These are phyloP conservation scores for Isochrysis galbana DNA, from an alignment of 78 protist genomes.

Conservation along the genomic window DNA sequence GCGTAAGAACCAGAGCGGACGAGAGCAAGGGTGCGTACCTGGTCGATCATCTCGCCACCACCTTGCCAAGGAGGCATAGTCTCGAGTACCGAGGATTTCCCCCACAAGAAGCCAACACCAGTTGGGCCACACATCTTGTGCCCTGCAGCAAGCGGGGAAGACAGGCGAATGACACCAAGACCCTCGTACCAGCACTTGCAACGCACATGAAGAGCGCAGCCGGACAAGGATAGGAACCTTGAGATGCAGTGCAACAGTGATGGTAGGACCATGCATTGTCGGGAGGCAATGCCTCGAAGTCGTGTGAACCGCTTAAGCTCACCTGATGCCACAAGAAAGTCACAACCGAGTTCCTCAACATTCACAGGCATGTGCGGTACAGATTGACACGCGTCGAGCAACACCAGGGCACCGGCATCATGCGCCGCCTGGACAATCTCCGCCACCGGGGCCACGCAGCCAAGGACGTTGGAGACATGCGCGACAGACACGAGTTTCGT, in stretches of 20 bases:
- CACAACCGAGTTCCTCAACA: too few relatives aligned
- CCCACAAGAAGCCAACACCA: constrained; percentile 60
- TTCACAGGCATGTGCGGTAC: constrained; percentile 42
- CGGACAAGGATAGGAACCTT: too few relatives aligned
- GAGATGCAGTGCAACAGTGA: too few relatives aligned
- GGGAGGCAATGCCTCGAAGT: too few relatives aligned
- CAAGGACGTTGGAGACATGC: constrained; percentile 55
- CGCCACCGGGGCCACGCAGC: constrained; percentile 18
- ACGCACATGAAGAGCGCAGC: too few relatives aligned
- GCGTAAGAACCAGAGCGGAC: too few relatives aligned
- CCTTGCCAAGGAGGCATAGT: constrained; percentile 46
- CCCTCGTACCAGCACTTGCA: too few relatives aligned
- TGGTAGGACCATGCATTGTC: too few relatives aligned
- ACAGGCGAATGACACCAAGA: too few relatives aligned
- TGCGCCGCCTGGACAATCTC: constrained; percentile 23
- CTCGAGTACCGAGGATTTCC: neutral
- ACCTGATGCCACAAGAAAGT: too few relatives aligned
- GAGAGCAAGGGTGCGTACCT: too few relatives aligned
- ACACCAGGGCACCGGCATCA: constrained; percentile 8
- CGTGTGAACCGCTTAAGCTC: too few relatives aligned
- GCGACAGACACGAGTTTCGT: constrained; percentile 49
- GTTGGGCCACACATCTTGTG: constrained; percentile 71
- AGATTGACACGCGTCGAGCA: constrained; percentile 60
- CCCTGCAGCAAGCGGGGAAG: constrained; percentile 45
- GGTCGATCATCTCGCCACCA: constrained; percentile 64